These are phyloP conservation scores for Cystobasidiopsis lactophilus DNA, from an alignment of 768 basidiomycete species.

Conservation along the genomic window DNA sequence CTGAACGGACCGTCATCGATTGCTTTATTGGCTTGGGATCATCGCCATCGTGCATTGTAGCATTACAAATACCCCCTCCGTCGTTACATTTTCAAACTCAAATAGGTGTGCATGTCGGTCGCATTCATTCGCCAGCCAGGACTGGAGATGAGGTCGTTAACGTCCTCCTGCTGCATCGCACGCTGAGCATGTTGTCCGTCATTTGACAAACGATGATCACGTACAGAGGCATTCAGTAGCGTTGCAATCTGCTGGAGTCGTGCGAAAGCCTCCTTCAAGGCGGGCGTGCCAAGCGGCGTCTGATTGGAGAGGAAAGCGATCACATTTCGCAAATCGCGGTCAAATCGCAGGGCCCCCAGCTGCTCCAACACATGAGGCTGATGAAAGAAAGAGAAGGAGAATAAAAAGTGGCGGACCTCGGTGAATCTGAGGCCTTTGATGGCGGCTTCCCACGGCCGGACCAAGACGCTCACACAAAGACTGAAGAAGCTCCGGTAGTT, in stretches of 20 bases:
- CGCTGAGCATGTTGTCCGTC: neutral
- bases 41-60: too few relatives aligned
- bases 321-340: conserved; percentile 69
- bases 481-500: conserved; percentile 75
- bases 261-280: conserved; percentile 57
- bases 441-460: conserved; percentile 90
- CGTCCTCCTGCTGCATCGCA: neutral
- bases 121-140: neutral
- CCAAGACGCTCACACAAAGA: conserved; percentile 60
- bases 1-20: too few relatives aligned
- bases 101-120: too few relatives aligned
- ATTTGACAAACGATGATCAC: neutral
- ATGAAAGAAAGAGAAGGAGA: neutral
- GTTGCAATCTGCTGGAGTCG: conserved; percentile 84
- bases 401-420: conserved; percentile 37
- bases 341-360: conserved; percentile 90
- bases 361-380: conserved; percentile 22
- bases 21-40: too few relatives aligned
- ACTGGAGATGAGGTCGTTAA: neutral
- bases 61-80: too few relatives aligned
- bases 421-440: conserved; percentile 59
- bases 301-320: conserved; percentile 66
- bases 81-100: too few relatives aligned
- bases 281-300: conserved; percentile 63
- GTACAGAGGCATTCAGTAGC: conserved; percentile 33